Percentiles rank a stretch among this genome's conserved stretches.
These are phyloP conservation scores for Botrytis deweyae DNA, from an alignment of 2,329 filamentous ascomycete species.

Conservation along the genomic window DNA sequence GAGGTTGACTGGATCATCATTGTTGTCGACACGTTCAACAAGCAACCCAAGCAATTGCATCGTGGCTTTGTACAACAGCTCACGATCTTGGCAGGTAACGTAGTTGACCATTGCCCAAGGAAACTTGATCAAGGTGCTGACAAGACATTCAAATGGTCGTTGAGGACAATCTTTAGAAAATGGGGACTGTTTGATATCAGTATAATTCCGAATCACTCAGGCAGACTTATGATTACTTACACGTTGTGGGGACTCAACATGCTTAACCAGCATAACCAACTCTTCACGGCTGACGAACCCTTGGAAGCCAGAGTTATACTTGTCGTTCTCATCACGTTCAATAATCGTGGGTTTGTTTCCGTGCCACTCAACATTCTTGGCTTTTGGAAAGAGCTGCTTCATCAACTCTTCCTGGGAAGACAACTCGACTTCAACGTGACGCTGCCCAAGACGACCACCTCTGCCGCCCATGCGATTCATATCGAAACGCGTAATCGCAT, in stretches of 20 bases:
- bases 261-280: constrained; percentile 62
- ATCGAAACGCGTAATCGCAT: constrained; percentile 51
- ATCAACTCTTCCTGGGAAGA: constrained; percentile 58
- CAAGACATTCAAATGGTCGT: constrained; percentile 63
- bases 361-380: constrained; percentile 56
- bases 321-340: constrained; percentile 40
- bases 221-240: constrained; percentile 46
- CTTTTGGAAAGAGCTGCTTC: constrained; percentile 60
- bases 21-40: constrained; percentile 43
- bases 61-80: constrained; percentile 52
- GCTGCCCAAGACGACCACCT: constrained; percentile 53
- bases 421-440: constrained; percentile 56
- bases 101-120: constrained; percentile 59
- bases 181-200: constrained; percentile 48
- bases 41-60: constrained; percentile 51
- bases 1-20: constrained; percentile 46
- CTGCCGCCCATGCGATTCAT: constrained; percentile 42
- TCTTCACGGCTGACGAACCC: constrained; percentile 63
- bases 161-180: constrained; percentile 62
- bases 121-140: constrained; percentile 53
- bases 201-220: background rate
- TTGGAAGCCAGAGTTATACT: constrained; percentile 53
- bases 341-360: constrained; percentile 46
- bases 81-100: constrained; percentile 59
- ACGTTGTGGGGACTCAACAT: constrained; percentile 60